phyloP scores from a whole-genome alignment of 768 basidiomycete genomes.

The Fibroporia radiculosa region DNA sequence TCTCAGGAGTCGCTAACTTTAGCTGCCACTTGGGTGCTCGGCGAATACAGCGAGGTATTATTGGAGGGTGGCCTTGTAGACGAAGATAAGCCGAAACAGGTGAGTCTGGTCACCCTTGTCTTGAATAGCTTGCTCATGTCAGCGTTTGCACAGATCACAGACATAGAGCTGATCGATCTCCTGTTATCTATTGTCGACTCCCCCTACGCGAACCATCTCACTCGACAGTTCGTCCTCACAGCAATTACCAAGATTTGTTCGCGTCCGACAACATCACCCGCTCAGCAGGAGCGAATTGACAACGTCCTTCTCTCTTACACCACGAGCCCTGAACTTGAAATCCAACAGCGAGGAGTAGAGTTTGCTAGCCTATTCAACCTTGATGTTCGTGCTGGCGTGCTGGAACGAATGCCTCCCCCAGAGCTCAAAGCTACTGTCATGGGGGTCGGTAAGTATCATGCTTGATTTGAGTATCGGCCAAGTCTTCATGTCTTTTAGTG shows the following conservation, averaged over 20 bases:
- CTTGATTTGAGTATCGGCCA: not conserved
- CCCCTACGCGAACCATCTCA: conserved; percentile 87
- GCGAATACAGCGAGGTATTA: conserved; percentile 90
- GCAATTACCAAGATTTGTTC: conserved; percentile 87
- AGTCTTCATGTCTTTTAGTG: conserved; percentile 38
- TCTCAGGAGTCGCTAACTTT: conserved; percentile 96
- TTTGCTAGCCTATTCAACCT: conserved; percentile 80
- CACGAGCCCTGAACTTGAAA: conserved; percentile 84
- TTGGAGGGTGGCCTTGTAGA: conserved; percentile 80
- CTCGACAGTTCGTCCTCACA: conserved; percentile 87
- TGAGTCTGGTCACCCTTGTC: conserved; percentile 31
- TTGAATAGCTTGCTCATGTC: no score
- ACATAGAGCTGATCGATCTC: conserved; percentile 81
- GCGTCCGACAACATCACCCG: conserved; percentile 54
- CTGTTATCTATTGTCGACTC: conserved; percentile 84
- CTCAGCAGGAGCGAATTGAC: conserved; percentile 73
- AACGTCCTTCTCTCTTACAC: conserved; percentile 76
- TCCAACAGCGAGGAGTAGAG: conserved; percentile 95
- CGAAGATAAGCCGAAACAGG: conserved; percentile 63
- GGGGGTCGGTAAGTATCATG: conserved; percentile 62
- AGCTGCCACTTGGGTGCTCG: conserved; percentile 91
- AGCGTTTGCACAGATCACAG: conserved; percentile 45
- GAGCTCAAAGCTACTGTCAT: conserved; percentile 96
- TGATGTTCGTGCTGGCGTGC: conserved; percentile 72
- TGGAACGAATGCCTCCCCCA: conserved; percentile 99